These are phyloP conservation scores for Lignosus rhinocerotis DNA, from an alignment of 1,284 basidiomycete genomes.

Conservation along the genomic window DNA sequence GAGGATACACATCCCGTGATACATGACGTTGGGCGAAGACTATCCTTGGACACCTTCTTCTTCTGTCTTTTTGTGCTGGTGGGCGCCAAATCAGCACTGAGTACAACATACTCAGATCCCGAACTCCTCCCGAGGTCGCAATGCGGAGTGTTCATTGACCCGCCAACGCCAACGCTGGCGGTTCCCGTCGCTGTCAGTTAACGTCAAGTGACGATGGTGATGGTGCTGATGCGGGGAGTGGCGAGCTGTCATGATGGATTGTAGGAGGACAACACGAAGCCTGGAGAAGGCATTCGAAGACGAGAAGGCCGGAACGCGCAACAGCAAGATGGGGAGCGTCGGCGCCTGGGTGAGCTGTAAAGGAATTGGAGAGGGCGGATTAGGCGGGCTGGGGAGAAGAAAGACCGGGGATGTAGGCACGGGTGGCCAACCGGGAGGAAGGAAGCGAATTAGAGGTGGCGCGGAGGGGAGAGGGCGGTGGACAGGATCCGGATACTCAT, in stretches of 20 bases:
- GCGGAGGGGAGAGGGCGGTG: background rate
- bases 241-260: background rate
- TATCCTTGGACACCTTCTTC: no score
- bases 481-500: no score
- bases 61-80: no score
- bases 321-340: background rate
- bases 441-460: slow-evolving; percentile 3
- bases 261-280: background rate
- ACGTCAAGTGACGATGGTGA: background rate
- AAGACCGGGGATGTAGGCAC: no score
- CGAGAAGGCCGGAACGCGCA: background rate
- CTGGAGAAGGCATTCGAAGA: background rate
- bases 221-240: background rate
- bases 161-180: background rate
- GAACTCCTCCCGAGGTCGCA: background rate
- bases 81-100: no score
- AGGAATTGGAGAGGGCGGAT: background rate
- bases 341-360: background rate
- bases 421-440: background rate
- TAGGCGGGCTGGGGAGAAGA: no score
- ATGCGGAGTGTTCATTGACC: background rate
- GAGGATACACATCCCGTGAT: background rate
- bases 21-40: background rate
- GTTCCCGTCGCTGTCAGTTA: background rate
- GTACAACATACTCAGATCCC: background rate